phyloP scores from a whole-genome alignment of 2,329 filamentous ascomycete species.

The Aspergillus sp. region DNA sequence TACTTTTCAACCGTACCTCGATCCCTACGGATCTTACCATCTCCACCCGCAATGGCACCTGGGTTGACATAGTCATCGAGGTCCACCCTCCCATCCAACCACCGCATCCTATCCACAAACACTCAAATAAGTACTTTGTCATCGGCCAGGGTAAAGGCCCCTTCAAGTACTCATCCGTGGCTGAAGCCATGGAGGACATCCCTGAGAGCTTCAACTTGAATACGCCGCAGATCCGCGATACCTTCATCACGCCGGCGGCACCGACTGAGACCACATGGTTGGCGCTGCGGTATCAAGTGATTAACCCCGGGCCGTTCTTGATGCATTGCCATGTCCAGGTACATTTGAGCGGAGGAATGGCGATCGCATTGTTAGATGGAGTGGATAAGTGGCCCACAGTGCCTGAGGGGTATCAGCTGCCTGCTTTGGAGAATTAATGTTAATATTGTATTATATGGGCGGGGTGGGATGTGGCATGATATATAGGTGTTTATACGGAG shows the following conservation, averaged over 20 bases:
- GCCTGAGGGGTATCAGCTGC: slow-evolving; percentile 16
- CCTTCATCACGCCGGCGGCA: slow-evolving; percentile 34
- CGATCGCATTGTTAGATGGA: slow-evolving; percentile 42
- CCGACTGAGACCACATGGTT: slow-evolving; percentile 36
- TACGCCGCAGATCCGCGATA: slow-evolving; percentile 48
- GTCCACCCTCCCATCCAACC: slow-evolving; percentile 41
- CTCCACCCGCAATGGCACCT: slow-evolving; percentile 40
- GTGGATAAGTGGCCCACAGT: slow-evolving; percentile 28
- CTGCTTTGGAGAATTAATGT: background rate
- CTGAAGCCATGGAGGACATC: slow-evolving; percentile 41
- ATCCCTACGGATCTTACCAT: slow-evolving; percentile 42
- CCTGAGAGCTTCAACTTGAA: slow-evolving; percentile 51
- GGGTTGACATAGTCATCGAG: slow-evolving; percentile 51
- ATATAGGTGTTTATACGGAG: background rate
- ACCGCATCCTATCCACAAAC: slow-evolving; percentile 57
- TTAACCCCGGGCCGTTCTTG: slow-evolving; percentile 48
- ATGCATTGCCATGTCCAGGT: slow-evolving; percentile 51
- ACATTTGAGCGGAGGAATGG: slow-evolving; percentile 50
- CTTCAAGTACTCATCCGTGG: slow-evolving; percentile 48
- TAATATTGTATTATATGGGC: background rate
- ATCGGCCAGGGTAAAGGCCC: slow-evolving; percentile 45
- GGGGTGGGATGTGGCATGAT: background rate
- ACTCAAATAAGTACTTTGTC: slow-evolving; percentile 52
- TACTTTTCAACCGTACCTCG: slow-evolving; percentile 41
- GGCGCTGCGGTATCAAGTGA: slow-evolving; percentile 46